Evolutionary conservation across 2,329 filamentous ascomycete genomes (phyloP), one percentile per base, ranked within the genome.

Genomic region (Pestalotiopsis sp.): DNA sequence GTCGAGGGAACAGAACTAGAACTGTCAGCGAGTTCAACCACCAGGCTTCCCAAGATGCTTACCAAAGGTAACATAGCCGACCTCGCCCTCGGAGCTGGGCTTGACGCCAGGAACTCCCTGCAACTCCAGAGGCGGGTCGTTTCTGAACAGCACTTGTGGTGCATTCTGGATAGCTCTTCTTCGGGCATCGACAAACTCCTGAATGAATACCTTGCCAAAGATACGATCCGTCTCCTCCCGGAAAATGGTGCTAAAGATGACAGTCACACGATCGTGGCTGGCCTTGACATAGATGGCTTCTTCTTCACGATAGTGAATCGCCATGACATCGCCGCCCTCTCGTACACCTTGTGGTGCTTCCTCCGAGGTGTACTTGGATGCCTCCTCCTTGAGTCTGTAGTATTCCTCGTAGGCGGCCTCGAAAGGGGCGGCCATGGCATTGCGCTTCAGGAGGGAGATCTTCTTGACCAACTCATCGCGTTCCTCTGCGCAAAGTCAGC

Each of bases 241-340:
- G 87, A 99, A 99, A 66, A 98, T 90, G 57, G 96, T 99, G 83
- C 94, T 97, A 87, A 99, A 99, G 78, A 99, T 99, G 77, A 99
- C 95, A 0, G 97, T 99, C 66, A 99, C 96, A 77, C 96, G 91
- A 80, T 99, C 96, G 83, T 97, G 93, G 80, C 93, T 97, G 71
- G 96, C 95, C 85, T 99, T 98, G 85, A 99, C 92, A 82, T 97
- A 99, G 78, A 99, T 98, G 66, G 96, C 95, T 81, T 99, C 96
- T 85, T 98, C 95, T 77, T 99, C 97, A 68, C 96, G 93, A 84
- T 99, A 99, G 82, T 98, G 95, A 75, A 99, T 97, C 2, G 95
- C 91, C 88, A 97, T 97, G 69, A 98, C 92, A 74, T 96, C 90
- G 68, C 95, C 95, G 64, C 96, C 95, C 82, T 98, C 96, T 73